These are phyloP conservation scores for Plasmopara muralis DNA, from an alignment of 352 stramenopile genomes.

Conservation along the genomic window DNA sequence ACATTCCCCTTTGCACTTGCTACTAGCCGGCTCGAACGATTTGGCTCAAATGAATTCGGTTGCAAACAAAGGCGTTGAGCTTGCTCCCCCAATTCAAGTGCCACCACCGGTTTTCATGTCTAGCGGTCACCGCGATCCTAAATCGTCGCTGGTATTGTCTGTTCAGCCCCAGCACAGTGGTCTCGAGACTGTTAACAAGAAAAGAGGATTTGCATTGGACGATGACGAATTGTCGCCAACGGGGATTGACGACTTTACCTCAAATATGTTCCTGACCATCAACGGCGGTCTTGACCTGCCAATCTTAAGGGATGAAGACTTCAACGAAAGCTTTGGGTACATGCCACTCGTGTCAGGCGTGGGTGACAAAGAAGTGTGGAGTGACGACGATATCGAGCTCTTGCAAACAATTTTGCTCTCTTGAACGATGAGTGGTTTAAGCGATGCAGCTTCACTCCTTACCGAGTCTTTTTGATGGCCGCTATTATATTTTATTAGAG, in stretches of 20 bases:
- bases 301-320: conserved; percentile 7
- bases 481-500: conserved; percentile 28
- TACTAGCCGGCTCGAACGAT: conserved; percentile 9
- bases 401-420: conserved; percentile 63
- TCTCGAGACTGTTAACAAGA: background rate
- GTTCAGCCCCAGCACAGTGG: conserved; percentile 9
- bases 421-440: conserved; percentile 15
- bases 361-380: conserved; percentile 59
- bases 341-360: conserved; percentile 43
- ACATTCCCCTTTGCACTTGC: conserved; percentile 31
- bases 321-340: conserved; percentile 27
- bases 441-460: background rate
- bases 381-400: conserved; percentile 77
- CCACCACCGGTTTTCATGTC: conserved; percentile 15
- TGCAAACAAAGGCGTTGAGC: conserved; percentile 5
- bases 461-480: conserved; percentile 17
- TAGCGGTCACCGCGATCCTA: conserved; percentile 7
- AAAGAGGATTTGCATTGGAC: background rate
- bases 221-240: conserved; percentile 38
- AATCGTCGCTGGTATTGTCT: conserved; percentile 14
- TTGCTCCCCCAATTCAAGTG: conserved; percentile 43
- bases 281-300: conserved; percentile 11
- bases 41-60: background rate
- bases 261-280: conserved; percentile 46
- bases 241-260: conserved; percentile 53